Conservation (phyloP, 345 rosid species). For the Citrus reticulata region DNA sequence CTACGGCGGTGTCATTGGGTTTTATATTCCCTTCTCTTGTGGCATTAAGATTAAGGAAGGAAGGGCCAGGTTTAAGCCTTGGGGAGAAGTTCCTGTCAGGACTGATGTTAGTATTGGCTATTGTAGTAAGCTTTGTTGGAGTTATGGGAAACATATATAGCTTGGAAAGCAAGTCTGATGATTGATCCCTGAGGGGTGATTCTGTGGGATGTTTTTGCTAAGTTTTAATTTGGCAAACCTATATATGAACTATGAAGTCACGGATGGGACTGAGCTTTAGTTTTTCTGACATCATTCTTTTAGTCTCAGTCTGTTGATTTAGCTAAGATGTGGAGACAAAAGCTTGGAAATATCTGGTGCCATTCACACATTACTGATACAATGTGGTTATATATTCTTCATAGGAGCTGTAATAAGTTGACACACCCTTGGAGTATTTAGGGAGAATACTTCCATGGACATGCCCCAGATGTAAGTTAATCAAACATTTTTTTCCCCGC, state of each 20-base stretch:
- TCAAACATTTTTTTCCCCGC: no score
- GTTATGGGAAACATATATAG: slow-evolving; percentile 9
- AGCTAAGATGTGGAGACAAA: neutral
- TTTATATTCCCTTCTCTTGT: no score
- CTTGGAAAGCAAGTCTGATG: slow-evolving; percentile 37
- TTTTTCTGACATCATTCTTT: neutral
- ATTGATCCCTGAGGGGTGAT: slow-evolving; percentile 10
- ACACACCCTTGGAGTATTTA: neutral
- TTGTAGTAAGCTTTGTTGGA: slow-evolving; percentile 32
- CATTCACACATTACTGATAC: neutral
- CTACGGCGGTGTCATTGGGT: no score
- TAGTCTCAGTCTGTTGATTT: neutral
- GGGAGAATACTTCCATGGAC: neutral
- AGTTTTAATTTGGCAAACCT: slow-evolving; percentile 1
- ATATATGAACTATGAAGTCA: neutral
- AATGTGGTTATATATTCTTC: neutral
- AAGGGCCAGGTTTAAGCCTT: neutral
- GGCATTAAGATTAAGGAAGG: slow-evolving; percentile 20
- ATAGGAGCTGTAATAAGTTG: neutral
- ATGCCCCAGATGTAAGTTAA: slow-evolving; percentile 6
- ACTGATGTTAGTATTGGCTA: slow-evolving; percentile 69
- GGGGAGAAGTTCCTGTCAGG: slow-evolving; percentile 54
- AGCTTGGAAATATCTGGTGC: neutral
- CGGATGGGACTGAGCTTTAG: neutral
- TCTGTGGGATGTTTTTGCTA: neutral